These are phyloP conservation scores for Populus hybrid DNA, from an alignment of 441 rosid genomes.

Conservation along the genomic window DNA sequence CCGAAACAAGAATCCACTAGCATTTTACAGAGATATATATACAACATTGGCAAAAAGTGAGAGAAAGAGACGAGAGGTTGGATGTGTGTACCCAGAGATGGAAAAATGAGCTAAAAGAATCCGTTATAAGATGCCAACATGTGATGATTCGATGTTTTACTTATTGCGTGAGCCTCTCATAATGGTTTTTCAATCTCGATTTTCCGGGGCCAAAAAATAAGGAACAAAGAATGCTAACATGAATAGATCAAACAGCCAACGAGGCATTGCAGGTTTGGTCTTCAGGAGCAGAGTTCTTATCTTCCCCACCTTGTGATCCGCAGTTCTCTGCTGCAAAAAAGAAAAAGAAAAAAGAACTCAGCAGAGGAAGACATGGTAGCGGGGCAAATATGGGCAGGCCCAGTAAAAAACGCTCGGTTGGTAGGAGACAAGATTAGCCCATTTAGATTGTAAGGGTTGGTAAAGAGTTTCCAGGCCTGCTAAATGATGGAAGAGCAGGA, in stretches of 20 bases:
- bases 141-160: background rate
- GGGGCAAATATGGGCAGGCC: conserved; percentile 11
- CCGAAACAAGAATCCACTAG: too few species aligned
- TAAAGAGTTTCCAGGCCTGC: background rate
- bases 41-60: too few species aligned
- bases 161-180: background rate
- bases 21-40: too few species aligned
- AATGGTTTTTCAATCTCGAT: background rate
- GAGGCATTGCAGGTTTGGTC: conserved; percentile 4
- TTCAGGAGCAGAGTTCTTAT: background rate
- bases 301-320: conserved; percentile 13
- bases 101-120: too few species aligned
- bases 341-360: too few species aligned
- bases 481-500: too few species aligned
- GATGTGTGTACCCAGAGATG: too few species aligned
- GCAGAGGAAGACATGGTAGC: too few species aligned
- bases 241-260: background rate
- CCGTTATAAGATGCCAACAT: too few species aligned
- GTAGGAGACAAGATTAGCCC: conserved; percentile 29
- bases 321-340: conserved; percentile 25
- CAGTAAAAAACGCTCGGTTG: too few species aligned
- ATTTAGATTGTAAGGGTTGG: conserved; percentile 1
- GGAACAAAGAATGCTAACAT: background rate
- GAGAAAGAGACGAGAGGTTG: too few species aligned
- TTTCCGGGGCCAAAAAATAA: background rate